Evolutionary conservation across 768 basidiomycete genomes (phyloP), one percentile per base, ranked within the genome.

Genomic region (Lenzites betulinus): DNA sequence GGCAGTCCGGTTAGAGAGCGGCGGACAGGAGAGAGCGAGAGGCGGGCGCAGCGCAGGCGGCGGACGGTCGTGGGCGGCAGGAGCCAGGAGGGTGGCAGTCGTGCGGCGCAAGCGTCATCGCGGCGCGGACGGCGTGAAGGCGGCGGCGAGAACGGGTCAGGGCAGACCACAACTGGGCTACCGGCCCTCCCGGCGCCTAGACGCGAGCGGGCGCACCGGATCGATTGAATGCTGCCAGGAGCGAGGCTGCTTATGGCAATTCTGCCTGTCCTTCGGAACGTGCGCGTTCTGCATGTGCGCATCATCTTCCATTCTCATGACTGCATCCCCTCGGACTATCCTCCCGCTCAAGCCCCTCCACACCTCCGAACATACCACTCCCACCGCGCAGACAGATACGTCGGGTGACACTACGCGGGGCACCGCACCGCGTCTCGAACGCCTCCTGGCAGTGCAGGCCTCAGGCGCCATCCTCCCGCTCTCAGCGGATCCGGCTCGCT

Each of bases 51-150:
- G n/a, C n/a, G n/a, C n/a, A n/a, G n/a, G n/a, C n/a, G n/a, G n/a
- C n/a, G n/a, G n/a, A n/a, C n/a, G n/a, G n/a, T n/a, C n/a, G n/a
- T n/a, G n/a, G n/a, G n/a, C n/a, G n/a, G n/a, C n/a, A n/a, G n/a
- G n/a, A n/a, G n/a, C n/a, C n/a, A n/a, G n/a, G n/a, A n/a, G n/a
- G n/a, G n/a, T n/a, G n/a, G n/a, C n/a, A n/a, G n/a, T n/a, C n/a
- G n/a, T n/a, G n/a, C n/a, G n/a, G n/a, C n/a, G n/a, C n/a, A n/a
- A n/a, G n/a, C n/a, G n/a, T n/a, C n/a, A n/a, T n/a, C n/a, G n/a
- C n/a, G n/a, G n/a, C n/a, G n/a, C n/a, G 70, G 72, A 74, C 71
- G 78, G 74, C 74, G 66, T 68, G 62, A 65, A 69, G 63, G 65
- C 68, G 70, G 67, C 68, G 70, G 70, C 68, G 66, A 59, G 67